Base-by-base conservation (phyloP, 2,329 filamentous ascomycete genomes). In the Juglanconis sp. region DNA sequence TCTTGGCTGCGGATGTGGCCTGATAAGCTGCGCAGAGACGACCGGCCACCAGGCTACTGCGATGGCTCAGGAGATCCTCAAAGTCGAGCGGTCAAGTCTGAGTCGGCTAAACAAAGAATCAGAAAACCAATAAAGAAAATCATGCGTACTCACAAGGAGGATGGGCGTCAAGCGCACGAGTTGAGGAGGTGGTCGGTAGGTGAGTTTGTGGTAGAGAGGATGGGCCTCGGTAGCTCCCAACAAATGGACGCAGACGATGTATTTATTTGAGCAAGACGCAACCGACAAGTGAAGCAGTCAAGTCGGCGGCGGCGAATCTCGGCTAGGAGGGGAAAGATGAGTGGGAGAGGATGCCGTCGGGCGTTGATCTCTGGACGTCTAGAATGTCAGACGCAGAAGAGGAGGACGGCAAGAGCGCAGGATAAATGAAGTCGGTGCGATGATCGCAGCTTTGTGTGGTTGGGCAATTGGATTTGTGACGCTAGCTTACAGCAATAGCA, bases 361-460 rank as follows among this genome's bases (percentile, higher is more conserved):
- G 38, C 10, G 38, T 13, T 10, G n/a, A 9, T 42, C 17, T 24
- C n/a, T 15, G 9, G 44, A 24, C 5, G 44, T 47, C 24, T 47
- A 9, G 15, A 17, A 17, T 47, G 44, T 47, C 44, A 30, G 44
- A 17, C 9, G 9, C 44, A 47, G 24, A 17, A 47, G 34, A 56
- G 44, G n/a, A 56, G n/a, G 44, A 48, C 17, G 53, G 15, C 35
- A 36, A 31, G 53, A 47, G 42, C 24, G 35, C 53, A 55, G 53
- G 42, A 47, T 35, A 36, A 47, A 55, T 47, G 17, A 47, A n/a
- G 30, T 48, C 32, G 53, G 42, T 48, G 31, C 40, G 53, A 55
- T 48, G 42, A 55, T 47, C 53, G 53, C 53, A 55, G 53, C 42
- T 47, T 47, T 30, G 44, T 35, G 44, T 56, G 53, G 44, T 49